Base-by-base conservation (phyloP, 495 filamentous ascomycete species). In the Penicillium roqueforti region DNA sequence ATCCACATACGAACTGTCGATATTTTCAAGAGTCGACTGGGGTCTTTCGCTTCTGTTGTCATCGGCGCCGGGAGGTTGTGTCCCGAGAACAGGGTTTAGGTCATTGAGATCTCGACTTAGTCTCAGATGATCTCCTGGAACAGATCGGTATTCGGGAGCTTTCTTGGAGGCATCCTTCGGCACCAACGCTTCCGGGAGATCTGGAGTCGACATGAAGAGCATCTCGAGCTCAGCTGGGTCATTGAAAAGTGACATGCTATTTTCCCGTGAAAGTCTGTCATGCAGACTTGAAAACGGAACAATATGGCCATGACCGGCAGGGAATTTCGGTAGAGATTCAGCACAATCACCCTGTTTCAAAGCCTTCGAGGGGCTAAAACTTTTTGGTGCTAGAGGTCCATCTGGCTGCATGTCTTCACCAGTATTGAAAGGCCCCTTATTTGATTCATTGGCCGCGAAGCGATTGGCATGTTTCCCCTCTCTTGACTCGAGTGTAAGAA, bases 141-240 rank as follows among this genome's bases (percentile, higher is more conserved):
- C 0, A 16, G 8, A 29, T 29, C 9, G 11, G 6, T 13, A 9
- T 5, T 13, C 25, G n/a, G 20, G 36, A 10, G 25, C 11, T 14
- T 11, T 20, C 10, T 36, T 44, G 9, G 26, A 3, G 6, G 14
- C 19, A 20, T 26, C 53, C 41, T n/a, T 61, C 49, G 10, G 51
- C 50, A 1, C 7, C 8, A 4, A 13, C 13, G 13, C 10, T 26
- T 39, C 49, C 5, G 26, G 39, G 20, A 52, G 19, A 37, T 52
- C 50, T 0, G 50, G 40, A 7, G 50, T 52, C 14, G 67, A 66
- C 44, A 66, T 62, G 13, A 64, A 58, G 14, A 74, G 53, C 63
- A 72, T 68, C 9, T 63, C 61, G 45, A 76, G 56, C 32, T 72
- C 68, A 42, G 53, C 56, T 3, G 58, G 31, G 19, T 69, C 66